Base-by-base conservation (phyloP, 2,329 filamentous ascomycete species). In the Nannizzia gypsea region DNA sequence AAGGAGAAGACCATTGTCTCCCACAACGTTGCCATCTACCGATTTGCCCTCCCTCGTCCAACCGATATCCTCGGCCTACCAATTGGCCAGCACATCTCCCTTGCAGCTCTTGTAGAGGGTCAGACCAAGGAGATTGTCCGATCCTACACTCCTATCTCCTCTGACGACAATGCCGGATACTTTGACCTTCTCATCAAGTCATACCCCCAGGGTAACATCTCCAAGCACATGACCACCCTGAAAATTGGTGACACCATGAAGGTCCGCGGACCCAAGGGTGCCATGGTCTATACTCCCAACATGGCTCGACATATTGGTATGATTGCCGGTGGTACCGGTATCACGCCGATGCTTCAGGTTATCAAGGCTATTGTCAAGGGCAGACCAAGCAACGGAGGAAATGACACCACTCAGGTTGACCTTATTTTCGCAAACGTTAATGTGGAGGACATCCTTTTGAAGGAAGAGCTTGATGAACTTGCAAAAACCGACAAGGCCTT, bases 11-110 rank as follows among this genome's bases (percentile, higher is more conserved):
- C 87, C 13, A 82, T 95, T 66, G 86, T 97, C 70, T 96, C 92
- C 34, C 93, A 97, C 83, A 99, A 99, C 80, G 92, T 95, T 62
- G 91, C 92, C 75, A 96, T 99, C 78, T 99, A 97, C 81, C 90
- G 93, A 70, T 96, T 97, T 79, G 81, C 82, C 65, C 88, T 99
- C 44, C 91, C 91, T 60, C 81, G 81, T 57, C 78, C 85, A 44
- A 86, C 80, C 68, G 83, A 88, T 66, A 90, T 96, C 73, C 89
- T 97, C 69, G 93, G 93, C 70, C 88, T 97, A 48, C 92, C 93
- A 66, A 97, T 97, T 78, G 93, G 93, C 71, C 93, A 99, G 79
- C 93, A 99, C 80, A 96, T 99, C 77, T 96, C 92, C 64, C 90
- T 99, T 71, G 89, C 88, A 66, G 92, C 90, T 60, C 83, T 82